Conservation (phyloP, 139 green algal species). For the Tetradesmus lagerheimii region DNA sequence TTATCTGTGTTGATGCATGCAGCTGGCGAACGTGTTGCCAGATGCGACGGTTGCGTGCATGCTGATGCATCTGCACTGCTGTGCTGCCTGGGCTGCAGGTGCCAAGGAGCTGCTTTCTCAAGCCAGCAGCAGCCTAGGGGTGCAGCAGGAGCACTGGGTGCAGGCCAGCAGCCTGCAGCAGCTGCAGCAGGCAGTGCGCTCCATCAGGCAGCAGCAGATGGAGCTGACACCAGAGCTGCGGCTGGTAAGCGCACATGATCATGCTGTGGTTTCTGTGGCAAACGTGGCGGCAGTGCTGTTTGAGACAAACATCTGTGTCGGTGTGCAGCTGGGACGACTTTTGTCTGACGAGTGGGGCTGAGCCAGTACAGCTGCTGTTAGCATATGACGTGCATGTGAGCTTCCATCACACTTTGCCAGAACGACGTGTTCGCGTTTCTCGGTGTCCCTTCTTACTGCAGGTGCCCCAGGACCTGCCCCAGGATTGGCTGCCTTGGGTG, state of each 20-base stretch:
- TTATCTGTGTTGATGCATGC: no score
- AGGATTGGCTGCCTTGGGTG: conserved; percentile 38
- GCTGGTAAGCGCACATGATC: neutral
- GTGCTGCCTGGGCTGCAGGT: neutral
- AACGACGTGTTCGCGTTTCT: no score
- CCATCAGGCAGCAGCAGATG: conserved; percentile 14
- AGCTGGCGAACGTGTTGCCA: neutral
- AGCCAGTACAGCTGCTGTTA: neutral
- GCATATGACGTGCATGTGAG: neutral
- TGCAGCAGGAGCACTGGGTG: conserved; percentile 17
- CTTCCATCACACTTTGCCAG: no score
- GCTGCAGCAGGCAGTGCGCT: conserved; percentile 22
- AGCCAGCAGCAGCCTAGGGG: neutral
- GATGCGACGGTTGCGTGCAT: neutral
- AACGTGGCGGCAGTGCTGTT: no score
- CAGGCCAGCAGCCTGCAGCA: neutral
- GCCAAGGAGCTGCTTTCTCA: neutral
- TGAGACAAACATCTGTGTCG: neutral
- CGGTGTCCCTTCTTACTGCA: no score
- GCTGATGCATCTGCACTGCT: neutral
- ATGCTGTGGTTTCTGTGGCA: no score
- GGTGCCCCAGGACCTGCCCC: neutral
- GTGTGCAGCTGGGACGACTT: neutral
- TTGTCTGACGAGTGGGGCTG: neutral
- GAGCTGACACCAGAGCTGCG: neutral